These are phyloP conservation scores for Huntiella moniliformis DNA, from an alignment of 2,329 filamentous ascomycete genomes.

Conservation along the genomic window DNA sequence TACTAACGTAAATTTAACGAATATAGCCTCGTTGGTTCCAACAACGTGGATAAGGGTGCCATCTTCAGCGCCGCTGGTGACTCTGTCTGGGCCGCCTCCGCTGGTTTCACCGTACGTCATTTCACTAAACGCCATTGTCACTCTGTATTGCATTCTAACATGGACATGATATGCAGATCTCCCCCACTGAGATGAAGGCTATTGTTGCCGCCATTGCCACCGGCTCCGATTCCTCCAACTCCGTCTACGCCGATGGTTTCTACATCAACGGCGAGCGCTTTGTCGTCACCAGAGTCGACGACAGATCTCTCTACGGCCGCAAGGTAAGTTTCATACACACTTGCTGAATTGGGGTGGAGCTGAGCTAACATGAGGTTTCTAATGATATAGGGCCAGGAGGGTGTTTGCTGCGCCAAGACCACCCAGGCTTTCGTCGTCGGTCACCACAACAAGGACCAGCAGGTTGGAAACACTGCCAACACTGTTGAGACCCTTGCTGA, in stretches of 20 bases:
- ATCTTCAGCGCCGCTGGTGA: conserved; percentile 69
- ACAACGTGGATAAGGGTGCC: conserved; percentile 66
- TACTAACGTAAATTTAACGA: conserved; percentile 13
- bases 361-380: neutral
- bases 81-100: conserved; percentile 56
- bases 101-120: conserved; percentile 49
- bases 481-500: conserved; percentile 71
- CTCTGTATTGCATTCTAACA: neutral
- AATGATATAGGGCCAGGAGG: conserved; percentile 45
- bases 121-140: neutral
- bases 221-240: conserved; percentile 32
- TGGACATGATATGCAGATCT: neutral
- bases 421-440: conserved; percentile 73
- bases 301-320: conserved; percentile 66
- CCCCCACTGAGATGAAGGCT: conserved; percentile 37
- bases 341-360: conserved; percentile 1
- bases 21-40: conserved; percentile 56
- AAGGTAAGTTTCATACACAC: conserved; percentile 39
- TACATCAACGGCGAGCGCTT: conserved; percentile 62
- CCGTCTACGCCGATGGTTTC: conserved; percentile 54
- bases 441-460: conserved; percentile 59
- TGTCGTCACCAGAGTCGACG: conserved; percentile 57
- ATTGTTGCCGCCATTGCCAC: conserved; percentile 34
- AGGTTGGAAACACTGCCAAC: conserved; percentile 57
- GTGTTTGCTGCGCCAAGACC: conserved; percentile 70